A percentile compares a stretch with the other conserved stretches of the same genome.
Conservation (phyloP, 1,284 basidiomycete species). For the Ceratobasidium theobromae region DNA sequence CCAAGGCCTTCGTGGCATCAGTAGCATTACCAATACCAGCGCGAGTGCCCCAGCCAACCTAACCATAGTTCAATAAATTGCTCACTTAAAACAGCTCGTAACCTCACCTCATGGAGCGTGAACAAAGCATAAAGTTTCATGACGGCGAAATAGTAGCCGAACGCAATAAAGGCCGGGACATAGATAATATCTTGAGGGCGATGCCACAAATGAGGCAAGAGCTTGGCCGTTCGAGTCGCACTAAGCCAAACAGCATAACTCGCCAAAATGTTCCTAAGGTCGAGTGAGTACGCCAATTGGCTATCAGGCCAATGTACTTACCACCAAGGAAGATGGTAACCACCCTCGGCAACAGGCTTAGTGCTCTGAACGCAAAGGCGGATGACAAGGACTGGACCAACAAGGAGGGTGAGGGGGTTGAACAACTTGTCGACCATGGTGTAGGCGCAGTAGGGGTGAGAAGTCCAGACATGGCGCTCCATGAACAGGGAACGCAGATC, state of each 20-base stretch:
- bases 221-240: conserved; percentile 81
- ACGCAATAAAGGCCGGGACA: conserved; percentile 87
- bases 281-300: conserved; percentile 17
- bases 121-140: conserved; percentile 86
- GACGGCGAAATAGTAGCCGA: conserved; percentile 85
- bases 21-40: conserved; percentile 82
- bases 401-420: conserved; percentile 84
- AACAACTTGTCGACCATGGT: conserved; percentile 93
- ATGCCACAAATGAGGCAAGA: conserved; percentile 84
- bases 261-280: conserved; percentile 67
- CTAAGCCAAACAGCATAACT: conserved; percentile 80
- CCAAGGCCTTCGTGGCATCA: conserved; percentile 66
- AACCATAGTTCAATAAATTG: no score
- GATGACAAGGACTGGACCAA: conserved; percentile 76
- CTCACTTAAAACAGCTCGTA: no score
- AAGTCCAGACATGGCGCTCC: conserved; percentile 83
- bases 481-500: conserved; percentile 86
- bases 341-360: conserved; percentile 64
- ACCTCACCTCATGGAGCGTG: conserved; percentile 80
- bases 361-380: conserved; percentile 79
- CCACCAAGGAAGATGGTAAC: conserved; percentile 90
- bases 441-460: conserved; percentile 87
- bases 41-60: conserved; percentile 90
- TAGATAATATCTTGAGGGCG: conserved; percentile 83
- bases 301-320: conserved; percentile 48